Base-by-base conservation (phyloP, 352 stramenopile species). In the Globisporangium recalcitrans region DNA sequence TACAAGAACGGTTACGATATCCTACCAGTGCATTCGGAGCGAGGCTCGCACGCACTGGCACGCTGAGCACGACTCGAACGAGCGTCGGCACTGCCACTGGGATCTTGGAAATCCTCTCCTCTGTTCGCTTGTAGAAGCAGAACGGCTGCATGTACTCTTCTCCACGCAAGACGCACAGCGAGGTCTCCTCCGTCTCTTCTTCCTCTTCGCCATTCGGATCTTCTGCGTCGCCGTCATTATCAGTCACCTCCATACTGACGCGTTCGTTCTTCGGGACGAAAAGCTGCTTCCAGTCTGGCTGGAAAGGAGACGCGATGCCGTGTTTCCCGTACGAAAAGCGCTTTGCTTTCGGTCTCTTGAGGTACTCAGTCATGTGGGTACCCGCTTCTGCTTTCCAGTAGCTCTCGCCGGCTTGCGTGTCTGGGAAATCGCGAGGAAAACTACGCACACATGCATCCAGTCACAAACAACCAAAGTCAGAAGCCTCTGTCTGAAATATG, bases 401-500 rank as follows among this genome's bases (percentile, higher is more conserved):
- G n/a, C 27, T 40, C 27, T 71, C 61, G 9, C 86, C 80, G 38
- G 80, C 70, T 24, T 73, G 55, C 1, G 86, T 85, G 51, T 93
- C 86, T 0, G 86, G 86, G 46, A 80, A 95, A 66, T 95, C 86
- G 6, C 79, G 67, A 7, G 86, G 86, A 67, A 93, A 95, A 49
- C 83, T 93, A n/a, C n/a, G n/a, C n/a, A n/a, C n/a, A n/a, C n/a
- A n/a, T n/a, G n/a, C n/a, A n/a, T n/a, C n/a, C n/a, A n/a, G n/a
- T n/a, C n/a, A n/a, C n/a, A n/a, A 14, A 69, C 42, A 29, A 10
- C 5, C 24, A 36, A 54, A 8, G 14, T 38, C 26, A 54, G 13
- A 53, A n/a, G n/a, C n/a, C n/a, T n/a, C n/a, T n/a, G n/a, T n/a
- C n/a, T n/a, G n/a, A n/a, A n/a, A n/a, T n/a, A n/a, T n/a, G n/a